Percentiles rank a stretch among this genome's conserved stretches.
These are phyloP conservation scores for Diaporthe sp. DNA, from an alignment of 2,329 filamentous ascomycete genomes.

Conservation along the genomic window DNA sequence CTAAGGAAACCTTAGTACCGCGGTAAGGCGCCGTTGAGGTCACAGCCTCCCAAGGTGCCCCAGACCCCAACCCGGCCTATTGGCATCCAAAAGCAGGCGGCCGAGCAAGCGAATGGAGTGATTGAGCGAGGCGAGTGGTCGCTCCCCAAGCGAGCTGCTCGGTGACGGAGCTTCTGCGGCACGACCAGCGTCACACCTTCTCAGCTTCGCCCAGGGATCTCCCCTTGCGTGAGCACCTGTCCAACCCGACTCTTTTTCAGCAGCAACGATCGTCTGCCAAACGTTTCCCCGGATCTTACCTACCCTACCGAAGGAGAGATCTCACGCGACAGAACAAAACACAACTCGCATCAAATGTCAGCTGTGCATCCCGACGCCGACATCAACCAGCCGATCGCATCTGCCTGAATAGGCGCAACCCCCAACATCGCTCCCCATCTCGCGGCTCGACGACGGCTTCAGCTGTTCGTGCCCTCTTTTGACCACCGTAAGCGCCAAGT, in stretches of 20 bases:
- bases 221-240: constrained; percentile 23
- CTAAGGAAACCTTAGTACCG: constrained; percentile 5
- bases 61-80: constrained; percentile 3
- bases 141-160: constrained; percentile 26
- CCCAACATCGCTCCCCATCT: constrained; percentile 7
- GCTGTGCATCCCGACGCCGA: constrained; percentile 11
- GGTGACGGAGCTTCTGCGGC: constrained; percentile 32
- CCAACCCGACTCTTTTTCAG: constrained; percentile 15
- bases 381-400: constrained; percentile 24
- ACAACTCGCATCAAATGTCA: constrained; percentile 26
- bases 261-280: constrained; percentile 17
- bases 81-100: constrained; percentile 5
- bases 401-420: constrained; percentile 6
- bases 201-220: constrained; percentile 29
- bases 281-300: not conserved
- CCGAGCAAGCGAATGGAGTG: not conserved
- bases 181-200: constrained; percentile 26
- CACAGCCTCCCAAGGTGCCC: not conserved
- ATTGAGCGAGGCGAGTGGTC: constrained; percentile 18
- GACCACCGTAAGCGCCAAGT: constrained; percentile 15
- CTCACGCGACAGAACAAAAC: not conserved
- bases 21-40: not conserved
- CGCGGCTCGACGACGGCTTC: constrained; percentile 15
- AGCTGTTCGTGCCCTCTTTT: not conserved
- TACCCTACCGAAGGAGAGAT: not conserved